Evolutionary conservation across 2,329 filamentous ascomycete species (phyloP), one percentile per base, ranked within the genome.

Genomic region (Rhexocercosporidium sp.): DNA sequence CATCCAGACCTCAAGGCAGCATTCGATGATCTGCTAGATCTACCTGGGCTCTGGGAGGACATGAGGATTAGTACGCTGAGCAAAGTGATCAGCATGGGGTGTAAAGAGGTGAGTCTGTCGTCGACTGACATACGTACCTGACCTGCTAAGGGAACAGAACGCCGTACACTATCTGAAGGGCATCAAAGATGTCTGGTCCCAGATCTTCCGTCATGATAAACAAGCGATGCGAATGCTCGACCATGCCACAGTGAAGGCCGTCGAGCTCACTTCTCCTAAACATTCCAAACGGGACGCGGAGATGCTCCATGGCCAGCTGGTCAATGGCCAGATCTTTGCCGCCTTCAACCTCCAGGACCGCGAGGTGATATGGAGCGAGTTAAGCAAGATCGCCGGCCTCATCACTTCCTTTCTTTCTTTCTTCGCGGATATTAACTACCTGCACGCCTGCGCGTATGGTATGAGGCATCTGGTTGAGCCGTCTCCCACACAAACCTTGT

Each of bases 321-420:
- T 44, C 16, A 44, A n/a, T 44, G 18, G 18, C 7, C 18, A 44
- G 3, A 44, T 44, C 16, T 44, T 44, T 44, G 16, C 39, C 39
- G 39, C 39, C 7, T 44, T 44, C 16, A 44, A 7, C 39, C 18
- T 44, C 18, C 18, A 44, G 16, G 39, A 44, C 39, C 18, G 18
- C 18, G 18, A 44, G 7, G 39, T 44, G 7, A 44, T 44, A 18
- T 44, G 18, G 16, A 44, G 39, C 16, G 16, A 44, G 18, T 44
- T 44, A 44, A 44, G 39, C 18, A 54, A n/a, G 34, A 65, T 69
- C 2, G 62, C 76, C n/a, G 61, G 60, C 37, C 67, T 80, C 4
- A 75, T 80, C 61, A 77, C 75, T 11, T 80, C 75, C 39, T 74
- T 81, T 20, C 72, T 29, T 31, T 29, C 12, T 34, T 20, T 57